A percentile compares a stretch with the other conserved stretches of the same genome.
Evolutionary conservation across 2,329 filamentous ascomycete species (phyloP).

Genomic region (Stagonosporopsis vannaccii): DNA sequence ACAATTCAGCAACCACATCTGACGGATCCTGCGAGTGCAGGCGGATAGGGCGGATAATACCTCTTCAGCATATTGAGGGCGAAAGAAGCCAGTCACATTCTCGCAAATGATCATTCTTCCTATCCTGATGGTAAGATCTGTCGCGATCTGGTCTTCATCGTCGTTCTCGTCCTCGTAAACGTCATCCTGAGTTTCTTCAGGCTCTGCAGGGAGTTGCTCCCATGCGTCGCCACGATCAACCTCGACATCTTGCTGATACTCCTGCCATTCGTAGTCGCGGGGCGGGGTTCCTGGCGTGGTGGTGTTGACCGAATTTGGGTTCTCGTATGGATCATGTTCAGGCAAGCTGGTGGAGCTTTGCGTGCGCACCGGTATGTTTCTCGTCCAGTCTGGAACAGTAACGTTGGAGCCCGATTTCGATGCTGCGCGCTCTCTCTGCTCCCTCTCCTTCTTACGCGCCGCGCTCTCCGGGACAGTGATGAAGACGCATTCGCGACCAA

Average conservation of each 20-base stretch:
- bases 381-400: slow-evolving; percentile 46
- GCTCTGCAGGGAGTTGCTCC: slow-evolving; percentile 47
- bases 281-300: slow-evolving; percentile 48
- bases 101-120: slow-evolving; percentile 52
- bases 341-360: slow-evolving; percentile 34
- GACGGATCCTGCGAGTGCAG: slow-evolving; percentile 16
- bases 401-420: slow-evolving; percentile 38
- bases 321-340: slow-evolving; percentile 36
- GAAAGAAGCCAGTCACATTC: slow-evolving; percentile 49
- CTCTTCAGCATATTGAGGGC: slow-evolving; percentile 51
- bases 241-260: slow-evolving; percentile 50
- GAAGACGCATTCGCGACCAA: slow-evolving; percentile 49
- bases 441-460: slow-evolving; percentile 47
- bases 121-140: slow-evolving; percentile 48
- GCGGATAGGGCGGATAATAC: slow-evolving; percentile 36
- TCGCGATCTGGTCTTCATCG: slow-evolving; percentile 49
- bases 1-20: slow-evolving; percentile 34
- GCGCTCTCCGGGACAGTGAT: slow-evolving; percentile 50
- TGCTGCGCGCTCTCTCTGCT: slow-evolving; percentile 35
- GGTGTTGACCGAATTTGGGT: slow-evolving; percentile 41
- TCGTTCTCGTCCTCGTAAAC: slow-evolving; percentile 50
- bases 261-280: slow-evolving; percentile 50
- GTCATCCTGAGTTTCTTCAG: slow-evolving; percentile 48
- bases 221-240: slow-evolving; percentile 46
- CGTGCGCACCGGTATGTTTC: slow-evolving; percentile 45